Base-by-base conservation (phyloP, 176 grass and related monocot species). In the Phyllostachys edulis region DNA sequence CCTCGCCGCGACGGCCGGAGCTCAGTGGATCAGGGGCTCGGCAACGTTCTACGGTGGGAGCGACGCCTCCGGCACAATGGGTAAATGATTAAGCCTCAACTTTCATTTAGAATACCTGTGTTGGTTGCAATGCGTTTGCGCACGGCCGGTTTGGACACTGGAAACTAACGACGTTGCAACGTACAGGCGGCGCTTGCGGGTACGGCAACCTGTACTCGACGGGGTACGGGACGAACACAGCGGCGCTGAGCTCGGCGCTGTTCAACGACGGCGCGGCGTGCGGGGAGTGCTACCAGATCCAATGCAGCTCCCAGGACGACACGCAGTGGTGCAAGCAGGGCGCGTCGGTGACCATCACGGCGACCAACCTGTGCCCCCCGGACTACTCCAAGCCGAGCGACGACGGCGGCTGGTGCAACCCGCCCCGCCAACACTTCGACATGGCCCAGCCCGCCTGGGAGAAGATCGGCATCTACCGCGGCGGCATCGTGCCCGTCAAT, bases 381-480 rank as follows among this genome's bases (percentile, higher is more conserved):
- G 85, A 98, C 86, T 92, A 83, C 67, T 74, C 54, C 7, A 71
- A 87, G 37, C 66, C 90, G 3, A 97, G 27, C 67, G 10, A 94
- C 64, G 4, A 57, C 54, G 95, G 92, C 50, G 95, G 95, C 9
- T 97, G 95, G 95, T 97, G 95, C 92, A 97, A 97, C 89, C 92
- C 95, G 1, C 95, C 95, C n/a, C 95, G 88, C 1, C 57, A 59
- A 27, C 95, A 97, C 70, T 73, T 97, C 10, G 95, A 97, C 80
- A 92, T 97, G 92, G 87, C 95, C 6, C 88, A 97, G 84, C 95
- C 95, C 0, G 90, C 89, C 9, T 97, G 87, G 79, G 73, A 91
- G 40, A 64, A 84, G 80, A 97, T 97, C 61, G 95, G 85, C 15
- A 24, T 91, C 78, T 88, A 85, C 69, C 74, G 71, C 7, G 95